These are phyloP conservation scores for Yamadazyma takamatsuzukensis DNA, from an alignment of 805 yeast species.

Conservation along the genomic window DNA sequence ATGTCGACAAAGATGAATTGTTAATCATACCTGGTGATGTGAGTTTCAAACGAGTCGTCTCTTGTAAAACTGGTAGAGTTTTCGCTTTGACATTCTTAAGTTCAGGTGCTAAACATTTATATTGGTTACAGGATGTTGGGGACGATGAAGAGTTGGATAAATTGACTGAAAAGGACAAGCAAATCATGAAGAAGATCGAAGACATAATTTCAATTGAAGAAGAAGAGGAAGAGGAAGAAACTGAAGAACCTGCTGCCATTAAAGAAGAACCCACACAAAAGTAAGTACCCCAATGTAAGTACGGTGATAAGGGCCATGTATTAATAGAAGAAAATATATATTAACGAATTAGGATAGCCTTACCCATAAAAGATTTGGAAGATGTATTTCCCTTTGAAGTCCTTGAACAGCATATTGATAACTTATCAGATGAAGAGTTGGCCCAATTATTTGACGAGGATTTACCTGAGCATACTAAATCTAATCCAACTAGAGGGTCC, in stretches of 20 bases:
- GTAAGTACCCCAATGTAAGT: conserved; percentile 6
- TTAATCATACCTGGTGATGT: conserved; percentile 84
- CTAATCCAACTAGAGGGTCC: conserved; percentile 28
- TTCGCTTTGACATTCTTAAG: conserved; percentile 61
- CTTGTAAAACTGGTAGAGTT: conserved; percentile 77
- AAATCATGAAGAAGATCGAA: conserved; percentile 44
- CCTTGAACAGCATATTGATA: conserved; percentile 29
- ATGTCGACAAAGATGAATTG: conserved; percentile 54
- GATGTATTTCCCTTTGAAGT: conserved; percentile 31
- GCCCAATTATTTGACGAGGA: conserved; percentile 22
- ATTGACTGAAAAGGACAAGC: conserved; percentile 57
- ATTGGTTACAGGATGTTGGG: conserved; percentile 77
- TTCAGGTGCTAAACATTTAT: conserved; percentile 56
- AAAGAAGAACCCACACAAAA: neutral
- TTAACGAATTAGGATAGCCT: conserved; percentile 4
- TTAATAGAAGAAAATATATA: no score
- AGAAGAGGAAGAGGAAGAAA: conserved; percentile 12
- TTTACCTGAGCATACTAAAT: conserved; percentile 41
- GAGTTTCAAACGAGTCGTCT: conserved; percentile 63
- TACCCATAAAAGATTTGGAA: conserved; percentile 28
- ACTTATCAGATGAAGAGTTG: conserved; percentile 32
- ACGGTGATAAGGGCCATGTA: no score
- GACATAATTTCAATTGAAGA: conserved; percentile 41
- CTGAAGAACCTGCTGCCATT: conserved; percentile 1
- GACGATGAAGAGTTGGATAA: conserved; percentile 57